Conservation (phyloP, 805 yeast genomes). For the Pichia nakasei region DNA sequence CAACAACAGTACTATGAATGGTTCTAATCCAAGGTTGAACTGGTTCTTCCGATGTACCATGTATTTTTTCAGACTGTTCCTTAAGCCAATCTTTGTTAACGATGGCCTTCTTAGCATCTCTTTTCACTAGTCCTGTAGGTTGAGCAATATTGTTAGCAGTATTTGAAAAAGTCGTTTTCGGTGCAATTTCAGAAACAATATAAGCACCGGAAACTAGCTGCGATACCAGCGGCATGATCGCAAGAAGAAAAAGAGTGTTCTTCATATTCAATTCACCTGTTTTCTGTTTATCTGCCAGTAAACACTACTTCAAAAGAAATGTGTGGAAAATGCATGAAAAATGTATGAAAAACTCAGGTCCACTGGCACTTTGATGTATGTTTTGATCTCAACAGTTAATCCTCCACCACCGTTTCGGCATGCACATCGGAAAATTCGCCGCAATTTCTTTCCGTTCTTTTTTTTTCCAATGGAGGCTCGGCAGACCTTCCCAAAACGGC, state of each 20-base stretch:
- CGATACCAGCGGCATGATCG: background rate
- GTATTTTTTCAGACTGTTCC: conserved; percentile 13
- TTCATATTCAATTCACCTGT: too few species aligned
- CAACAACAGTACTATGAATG: conserved; percentile 43
- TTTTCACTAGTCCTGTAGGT: conserved; percentile 6
- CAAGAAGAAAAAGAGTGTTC: background rate
- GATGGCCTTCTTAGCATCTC: conserved; percentile 19
- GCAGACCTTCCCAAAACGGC: too few species aligned
- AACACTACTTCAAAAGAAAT: too few species aligned
- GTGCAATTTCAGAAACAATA: background rate
- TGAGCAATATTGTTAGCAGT: background rate
- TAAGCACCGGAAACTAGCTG: background rate
- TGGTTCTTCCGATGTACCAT: conserved; percentile 14
- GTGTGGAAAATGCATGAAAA: too few species aligned
- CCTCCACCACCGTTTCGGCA: too few species aligned
- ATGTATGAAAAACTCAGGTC: too few species aligned
- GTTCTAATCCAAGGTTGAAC: conserved; percentile 71
- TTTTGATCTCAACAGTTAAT: too few species aligned
- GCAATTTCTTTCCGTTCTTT: too few species aligned
- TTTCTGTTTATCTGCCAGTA: too few species aligned
- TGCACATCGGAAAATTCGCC: too few species aligned
- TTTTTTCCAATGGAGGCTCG: too few species aligned
- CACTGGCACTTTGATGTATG: too few species aligned
- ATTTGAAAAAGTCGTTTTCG: conserved; percentile 5
- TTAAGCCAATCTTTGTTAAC: conserved; percentile 21